Base-by-base conservation (phyloP, 192 early-diverging fungal genomes). In the Obelidium mucronatum region DNA sequence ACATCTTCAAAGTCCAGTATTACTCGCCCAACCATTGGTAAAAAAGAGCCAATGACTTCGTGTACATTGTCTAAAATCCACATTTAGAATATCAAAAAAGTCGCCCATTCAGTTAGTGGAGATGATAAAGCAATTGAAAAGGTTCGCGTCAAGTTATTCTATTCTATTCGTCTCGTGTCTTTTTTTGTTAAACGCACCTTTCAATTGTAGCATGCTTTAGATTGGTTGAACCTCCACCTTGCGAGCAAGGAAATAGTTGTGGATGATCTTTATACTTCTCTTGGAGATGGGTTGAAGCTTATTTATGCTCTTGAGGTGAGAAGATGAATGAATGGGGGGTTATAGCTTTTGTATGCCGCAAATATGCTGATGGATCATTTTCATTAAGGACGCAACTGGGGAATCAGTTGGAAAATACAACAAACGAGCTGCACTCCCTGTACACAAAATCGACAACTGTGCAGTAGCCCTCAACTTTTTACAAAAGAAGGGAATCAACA, bases 71-170 rank as follows among this genome's bases (percentile, higher is more conserved):
- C n/a, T n/a, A n/a, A n/a, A n/a, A n/a, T n/a, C n/a, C n/a, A n/a
- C n/a, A n/a, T n/a, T n/a, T n/a, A n/a, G n/a, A n/a, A n/a, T n/a
- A n/a, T n/a, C n/a, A n/a, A n/a, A n/a, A n/a, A n/a, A n/a, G n/a
- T n/a, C n/a, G n/a, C n/a, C n/a, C n/a, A 85, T 55, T 79, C 76
- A 35, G 64, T 56, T 13, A 82, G 80, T 44, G 86, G 86, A 1
- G 86, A 87, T 52, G 86, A 87, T 56, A 79, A 76, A 36, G 83
- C 83, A 26, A 79, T 87, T 66, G 86, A 87, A 80, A 87, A 85
- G n/a, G n/a, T n/a, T n/a, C n/a, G n/a, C n/a, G n/a, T n/a, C n/a
- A n/a, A n/a, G n/a, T n/a, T n/a, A n/a, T n/a, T n/a, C n/a, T n/a
- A n/a, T n/a, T n/a, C n/a, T n/a, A n/a, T n/a, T n/a, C n/a, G n/a